Evolutionary conservation across 495 filamentous ascomycete species (phyloP), one percentile per base, ranked within the genome.

Genomic region (Penicillium canescens): DNA sequence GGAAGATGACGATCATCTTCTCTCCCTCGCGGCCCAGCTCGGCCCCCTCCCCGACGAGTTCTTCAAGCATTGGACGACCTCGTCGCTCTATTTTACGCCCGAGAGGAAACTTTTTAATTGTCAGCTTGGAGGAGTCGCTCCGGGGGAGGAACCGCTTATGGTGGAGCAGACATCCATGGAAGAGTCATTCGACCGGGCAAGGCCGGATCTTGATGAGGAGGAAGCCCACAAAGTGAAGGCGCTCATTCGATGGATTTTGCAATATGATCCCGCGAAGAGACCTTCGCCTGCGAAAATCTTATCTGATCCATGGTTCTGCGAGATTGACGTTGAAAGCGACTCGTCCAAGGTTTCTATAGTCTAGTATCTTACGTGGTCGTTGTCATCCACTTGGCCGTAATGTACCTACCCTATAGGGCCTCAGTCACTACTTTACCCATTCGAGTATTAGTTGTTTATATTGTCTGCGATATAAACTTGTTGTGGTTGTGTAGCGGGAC

Each of bases 211-310:
- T 31, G 57, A 64, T 43, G 51, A 59, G 20, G 59, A 62, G 47
- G 66, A 72, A 60, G 61, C 66, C 4, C 6, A 50, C 16, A 42
- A 56, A 18, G 54, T 68, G 11, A 70, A 66, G 39, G 39, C 48
- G 41, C 52, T 71, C 7, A 57, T 73, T 42, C 59, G 68, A 45
- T 57, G 60, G 57, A 71, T 68, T 46, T 42, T 73, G 53, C 61
- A 70, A 24, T 71, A 69, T 60, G 64, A 68, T 55, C 63, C 68
- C 20, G 56, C 42, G 39, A 65, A 63, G 47, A 46, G 68, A 43
- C 68, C 68, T 11, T 63, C 66, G 23, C 38, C 64, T 57, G 41
- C 60, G 13, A 44, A 70, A 31, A 39, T 68, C 21, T 42, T 69
- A 36, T 31, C 20, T 24, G 46, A 70, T 68, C 62, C 70, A 36